phyloP scores from a whole-genome alignment of 129 eudicot species.

The Artemisia annua region DNA sequence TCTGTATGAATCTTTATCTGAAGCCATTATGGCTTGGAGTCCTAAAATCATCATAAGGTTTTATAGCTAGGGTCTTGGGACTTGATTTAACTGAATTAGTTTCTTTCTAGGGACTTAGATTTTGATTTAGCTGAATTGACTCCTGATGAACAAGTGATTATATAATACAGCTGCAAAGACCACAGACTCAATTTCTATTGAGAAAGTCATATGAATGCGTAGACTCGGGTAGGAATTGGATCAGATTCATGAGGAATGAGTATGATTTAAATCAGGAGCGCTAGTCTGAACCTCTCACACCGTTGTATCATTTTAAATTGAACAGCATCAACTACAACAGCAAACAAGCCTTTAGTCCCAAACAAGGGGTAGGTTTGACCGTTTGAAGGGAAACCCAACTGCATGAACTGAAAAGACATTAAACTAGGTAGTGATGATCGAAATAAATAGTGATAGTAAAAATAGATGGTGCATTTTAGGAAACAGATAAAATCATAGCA shows the following conservation, averaged over 20 bases:
- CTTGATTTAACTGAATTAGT: too few relatives aligned
- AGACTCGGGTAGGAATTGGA: not conserved
- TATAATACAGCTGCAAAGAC: not conserved
- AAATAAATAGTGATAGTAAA: too few relatives aligned
- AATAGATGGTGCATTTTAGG: too few relatives aligned
- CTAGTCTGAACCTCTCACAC: not conserved
- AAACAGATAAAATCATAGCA: too few relatives aligned
- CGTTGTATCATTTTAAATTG: not conserved
- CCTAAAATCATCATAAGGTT: not conserved
- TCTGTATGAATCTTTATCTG: not conserved
- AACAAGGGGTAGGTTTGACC: too few relatives aligned
- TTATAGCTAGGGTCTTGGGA: too few relatives aligned
- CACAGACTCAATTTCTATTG: not conserved
- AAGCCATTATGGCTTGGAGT: not conserved
- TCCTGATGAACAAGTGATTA: not conserved
- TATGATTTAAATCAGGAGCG: not conserved
- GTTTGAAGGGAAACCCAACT: too few relatives aligned
- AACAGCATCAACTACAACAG: too few relatives aligned
- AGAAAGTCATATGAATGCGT: not conserved
- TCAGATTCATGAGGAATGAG: not conserved
- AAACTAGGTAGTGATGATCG: too few relatives aligned
- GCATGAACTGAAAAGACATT: too few relatives aligned
- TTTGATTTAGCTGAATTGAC: not conserved
- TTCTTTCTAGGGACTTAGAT: not conserved
- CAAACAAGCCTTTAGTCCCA: not conserved